phyloP scores from a whole-genome alignment of 202 grass and related monocot species.

The Alloteropsis angusta region DNA sequence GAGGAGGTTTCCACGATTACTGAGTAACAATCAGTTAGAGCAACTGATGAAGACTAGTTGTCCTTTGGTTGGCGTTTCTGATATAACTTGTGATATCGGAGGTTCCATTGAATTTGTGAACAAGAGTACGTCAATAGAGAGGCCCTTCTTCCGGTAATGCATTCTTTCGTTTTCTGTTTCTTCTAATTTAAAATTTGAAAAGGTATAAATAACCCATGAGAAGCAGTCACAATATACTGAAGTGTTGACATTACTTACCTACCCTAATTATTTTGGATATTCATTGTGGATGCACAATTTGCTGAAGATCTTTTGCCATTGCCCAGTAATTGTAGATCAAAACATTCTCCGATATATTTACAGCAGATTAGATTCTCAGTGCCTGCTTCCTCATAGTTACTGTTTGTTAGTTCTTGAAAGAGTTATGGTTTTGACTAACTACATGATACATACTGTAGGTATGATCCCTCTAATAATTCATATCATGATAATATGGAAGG shows the following conservation, averaged over 20 bases:
- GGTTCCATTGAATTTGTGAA: slow-evolving; percentile 95
- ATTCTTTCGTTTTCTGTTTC: not conserved
- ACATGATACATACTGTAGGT: slow-evolving; percentile 40
- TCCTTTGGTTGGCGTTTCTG: slow-evolving; percentile 74
- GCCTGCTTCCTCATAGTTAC: not conserved
- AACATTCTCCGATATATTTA: slow-evolving; percentile 9
- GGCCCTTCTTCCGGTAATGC: slow-evolving; percentile 77
- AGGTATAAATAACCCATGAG: not conserved
- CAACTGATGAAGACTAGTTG: slow-evolving; percentile 58
- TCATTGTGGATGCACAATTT: slow-evolving; percentile 16
- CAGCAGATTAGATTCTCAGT: not conserved
- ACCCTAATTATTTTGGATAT: not conserved
- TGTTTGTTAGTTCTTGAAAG: not conserved
- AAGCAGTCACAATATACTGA: not conserved
- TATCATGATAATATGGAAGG: slow-evolving; percentile 78
- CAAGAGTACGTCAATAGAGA: slow-evolving; percentile 83
- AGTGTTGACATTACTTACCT: not conserved
- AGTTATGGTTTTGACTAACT: slow-evolving; percentile 12
- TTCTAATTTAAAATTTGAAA: not conserved
- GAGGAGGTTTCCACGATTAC: slow-evolving; percentile 78
- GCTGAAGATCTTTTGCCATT: not conserved
- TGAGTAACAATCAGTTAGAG: slow-evolving; percentile 65
- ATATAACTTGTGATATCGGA: slow-evolving; percentile 93
- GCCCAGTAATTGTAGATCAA: not conserved
- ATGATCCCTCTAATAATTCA: slow-evolving; percentile 62